Evolutionary conservation across 2,329 filamentous ascomycete species (phyloP), one percentile per base, ranked within the genome.

Genomic region (Penicillium decumbens): DNA sequence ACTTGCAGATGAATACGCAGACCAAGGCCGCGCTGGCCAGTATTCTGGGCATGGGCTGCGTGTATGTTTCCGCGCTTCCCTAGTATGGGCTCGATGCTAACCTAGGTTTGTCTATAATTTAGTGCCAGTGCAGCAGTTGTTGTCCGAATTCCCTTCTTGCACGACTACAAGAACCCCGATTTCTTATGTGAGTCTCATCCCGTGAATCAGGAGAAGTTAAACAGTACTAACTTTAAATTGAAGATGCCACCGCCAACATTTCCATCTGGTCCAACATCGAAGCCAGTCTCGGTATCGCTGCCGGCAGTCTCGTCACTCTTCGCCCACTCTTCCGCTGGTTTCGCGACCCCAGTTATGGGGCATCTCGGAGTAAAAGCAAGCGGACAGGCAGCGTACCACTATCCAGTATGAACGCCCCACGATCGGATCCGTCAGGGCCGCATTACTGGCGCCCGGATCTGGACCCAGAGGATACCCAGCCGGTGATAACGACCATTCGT

Each of bases 31-130:
- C 79, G 2, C 67, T 83, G 20, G 75, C 76, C 8, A 70, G 72
- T 5, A 73, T 84, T 39, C 66, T 85, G 43, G 73, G 73, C 6
- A 75, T 84, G 68, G 83, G 80, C 25, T 80, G 80, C 57, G 72
- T 76, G 46, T 69, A 63, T 50, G 65, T 60, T 60, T n/a, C 6
- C 18, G 10, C 2, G n/a, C 23, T 40, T n/a, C 6, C 6, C 38
- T 40, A 13, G 8, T 12, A 1, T 25, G 15, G 27, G 23, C 25
- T 25, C 38, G 7, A 27, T n/a, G 12, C 38, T 40, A n/a, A 40
- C 20, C 15, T 3, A 9, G 1, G 1, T 23, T 23, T 23, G 20
- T 25, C 13, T 40, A 5, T 6, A 27, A 37, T 37, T 15, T 42
- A 68, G 66, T 55, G 66, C 66, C 7, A 69, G 67, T 43, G 61